Evolutionary conservation across 345 rosid species (phyloP).

Genomic region (Pistacia atlantica): DNA sequence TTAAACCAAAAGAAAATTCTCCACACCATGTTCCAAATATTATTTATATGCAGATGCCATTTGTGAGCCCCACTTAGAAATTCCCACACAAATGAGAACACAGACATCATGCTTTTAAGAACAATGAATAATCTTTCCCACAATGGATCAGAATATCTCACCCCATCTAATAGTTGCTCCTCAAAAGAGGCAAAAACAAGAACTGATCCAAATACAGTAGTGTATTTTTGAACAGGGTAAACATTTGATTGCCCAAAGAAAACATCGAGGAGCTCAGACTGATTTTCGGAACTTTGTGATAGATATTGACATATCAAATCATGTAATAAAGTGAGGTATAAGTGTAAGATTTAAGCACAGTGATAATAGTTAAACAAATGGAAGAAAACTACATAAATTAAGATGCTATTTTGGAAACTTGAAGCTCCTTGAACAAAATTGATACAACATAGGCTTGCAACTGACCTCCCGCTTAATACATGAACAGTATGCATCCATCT

Average conservation of each 20-base stretch:
- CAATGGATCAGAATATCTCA: neutral
- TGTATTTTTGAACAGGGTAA: neutral
- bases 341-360: no score
- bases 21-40: neutral
- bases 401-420: neutral
- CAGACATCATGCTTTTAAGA: neutral
- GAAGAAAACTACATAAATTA: neutral
- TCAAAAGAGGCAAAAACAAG: neutral
- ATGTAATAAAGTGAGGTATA: no score
- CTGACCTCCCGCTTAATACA: neutral
- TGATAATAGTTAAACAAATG: no score
- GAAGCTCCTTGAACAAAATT: constrained; percentile 12
- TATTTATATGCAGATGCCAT: neutral
- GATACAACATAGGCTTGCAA: neutral
- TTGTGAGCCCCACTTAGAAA: neutral
- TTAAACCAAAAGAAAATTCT: neutral
- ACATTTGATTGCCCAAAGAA: neutral
- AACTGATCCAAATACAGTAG: neutral
- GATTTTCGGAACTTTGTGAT: no score
- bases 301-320: no score
- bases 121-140: neutral
- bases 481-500: neutral
- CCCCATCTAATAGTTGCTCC: neutral
- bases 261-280: neutral
- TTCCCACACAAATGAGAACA: neutral